phyloP scores from a whole-genome alignment of 164 flowering plant genomes.

The Macadamia tetraphylla region DNA sequence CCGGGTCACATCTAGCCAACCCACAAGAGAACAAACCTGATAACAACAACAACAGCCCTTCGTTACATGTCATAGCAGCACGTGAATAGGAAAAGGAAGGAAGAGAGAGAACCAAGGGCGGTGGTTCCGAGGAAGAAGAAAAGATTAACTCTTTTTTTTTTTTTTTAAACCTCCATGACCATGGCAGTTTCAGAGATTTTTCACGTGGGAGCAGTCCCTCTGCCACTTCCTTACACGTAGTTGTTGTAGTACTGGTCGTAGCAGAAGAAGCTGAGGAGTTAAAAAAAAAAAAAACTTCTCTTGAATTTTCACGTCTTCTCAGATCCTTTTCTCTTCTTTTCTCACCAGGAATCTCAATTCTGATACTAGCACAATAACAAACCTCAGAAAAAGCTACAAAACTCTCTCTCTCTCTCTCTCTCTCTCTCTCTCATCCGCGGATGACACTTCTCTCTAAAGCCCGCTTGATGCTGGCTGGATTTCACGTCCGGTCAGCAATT shows the following conservation, averaged over 20 bases:
- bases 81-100: constrained; percentile 38
- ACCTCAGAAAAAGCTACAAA: neutral
- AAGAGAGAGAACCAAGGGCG: constrained; percentile 19
- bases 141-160: constrained; percentile 2
- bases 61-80: constrained; percentile 36
- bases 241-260: constrained; percentile 2
- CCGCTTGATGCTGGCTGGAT: too few relatives aligned
- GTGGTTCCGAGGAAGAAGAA: constrained; percentile 22
- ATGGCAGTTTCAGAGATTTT: constrained; percentile 23
- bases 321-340: constrained; percentile 2
- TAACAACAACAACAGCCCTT: constrained; percentile 18
- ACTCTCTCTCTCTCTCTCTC: neutral
- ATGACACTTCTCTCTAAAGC: too few relatives aligned
- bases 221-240: constrained; percentile 21
- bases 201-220: constrained; percentile 38
- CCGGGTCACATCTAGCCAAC: constrained; percentile 38
- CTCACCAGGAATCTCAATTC: constrained; percentile 12
- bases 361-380: constrained; percentile 1
- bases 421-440: too few relatives aligned
- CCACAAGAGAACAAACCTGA: constrained; percentile 49
- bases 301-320: neutral
- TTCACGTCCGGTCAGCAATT: too few relatives aligned
- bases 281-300: neutral
- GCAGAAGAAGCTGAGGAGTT: neutral
- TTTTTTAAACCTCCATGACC: constrained; percentile 19